These are phyloP conservation scores for Drechslerella stenobrocha DNA, from an alignment of 2,329 filamentous ascomycete genomes.

Conservation along the genomic window DNA sequence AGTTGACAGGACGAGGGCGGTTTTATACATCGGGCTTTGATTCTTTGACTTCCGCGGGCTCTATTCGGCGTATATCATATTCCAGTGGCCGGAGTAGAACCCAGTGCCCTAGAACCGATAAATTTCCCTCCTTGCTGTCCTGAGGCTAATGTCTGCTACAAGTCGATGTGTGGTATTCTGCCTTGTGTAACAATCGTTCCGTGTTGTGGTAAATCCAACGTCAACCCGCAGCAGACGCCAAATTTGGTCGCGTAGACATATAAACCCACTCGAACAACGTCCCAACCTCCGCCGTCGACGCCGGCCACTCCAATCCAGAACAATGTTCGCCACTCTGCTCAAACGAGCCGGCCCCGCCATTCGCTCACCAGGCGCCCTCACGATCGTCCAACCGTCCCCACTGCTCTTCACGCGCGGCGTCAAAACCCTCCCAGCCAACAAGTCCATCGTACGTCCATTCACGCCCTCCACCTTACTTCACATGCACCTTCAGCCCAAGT, in stretches of 20 bases:
- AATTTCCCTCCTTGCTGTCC: neutral
- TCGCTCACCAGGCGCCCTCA: neutral
- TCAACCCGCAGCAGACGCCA: neutral
- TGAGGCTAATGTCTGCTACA: neutral
- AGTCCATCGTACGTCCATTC: constrained; percentile 27
- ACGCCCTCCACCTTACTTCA: neutral
- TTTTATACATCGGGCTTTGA: too few species aligned
- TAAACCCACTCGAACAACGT: too few species aligned
- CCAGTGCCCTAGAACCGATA: too few species aligned
- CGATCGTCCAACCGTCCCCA: neutral
- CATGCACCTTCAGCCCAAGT: neutral
- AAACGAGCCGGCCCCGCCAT: constrained; percentile 25
- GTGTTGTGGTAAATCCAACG: constrained; percentile 14
- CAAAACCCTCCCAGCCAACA: constrained; percentile 33
- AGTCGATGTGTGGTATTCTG: constrained; percentile 21
- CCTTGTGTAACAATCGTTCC: constrained; percentile 16
- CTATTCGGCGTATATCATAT: too few species aligned
- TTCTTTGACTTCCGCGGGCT: too few species aligned
- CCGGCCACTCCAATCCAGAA: neutral
- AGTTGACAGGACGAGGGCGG: too few species aligned
- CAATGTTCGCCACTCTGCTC: constrained; percentile 9
- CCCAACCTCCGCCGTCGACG: neutral
- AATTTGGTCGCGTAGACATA: too few species aligned
- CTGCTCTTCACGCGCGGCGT: neutral
- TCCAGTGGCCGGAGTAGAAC: too few species aligned